phyloP scores from a whole-genome alignment of 331 rosid species.

The Erythrophleum ivorense region DNA sequence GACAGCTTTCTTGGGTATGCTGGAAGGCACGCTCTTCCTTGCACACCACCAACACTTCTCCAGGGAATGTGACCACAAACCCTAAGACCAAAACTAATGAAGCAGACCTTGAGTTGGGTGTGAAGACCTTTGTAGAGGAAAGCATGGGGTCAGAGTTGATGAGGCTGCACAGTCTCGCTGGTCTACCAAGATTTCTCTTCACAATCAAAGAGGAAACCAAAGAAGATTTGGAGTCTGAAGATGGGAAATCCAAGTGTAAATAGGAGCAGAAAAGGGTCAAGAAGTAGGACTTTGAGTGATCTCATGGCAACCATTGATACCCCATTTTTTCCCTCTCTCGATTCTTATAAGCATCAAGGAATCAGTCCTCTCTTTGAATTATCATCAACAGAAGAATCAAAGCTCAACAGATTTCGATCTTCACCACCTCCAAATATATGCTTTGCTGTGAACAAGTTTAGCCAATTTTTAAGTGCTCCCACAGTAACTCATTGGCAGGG shows the following conservation, averaged over 20 bases:
- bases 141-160: constrained; percentile 76
- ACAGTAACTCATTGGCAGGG: no score
- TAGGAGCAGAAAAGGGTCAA: constrained; percentile 55
- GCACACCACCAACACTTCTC: constrained; percentile 23
- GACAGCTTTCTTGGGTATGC: constrained; percentile 52
- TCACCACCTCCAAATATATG: constrained; percentile 78
- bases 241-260: constrained; percentile 56
- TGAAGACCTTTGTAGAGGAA: constrained; percentile 64
- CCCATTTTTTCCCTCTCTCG: constrained; percentile 61
- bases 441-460: no score
- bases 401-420: constrained; percentile 60
- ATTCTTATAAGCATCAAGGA: constrained; percentile 65
- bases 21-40: constrained; percentile 50
- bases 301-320: constrained; percentile 52
- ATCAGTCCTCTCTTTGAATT: constrained; percentile 87
- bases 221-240: constrained; percentile 92
- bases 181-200: constrained; percentile 90
- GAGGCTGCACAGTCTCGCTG: constrained; percentile 87
- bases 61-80: background rate
- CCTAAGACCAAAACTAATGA: constrained; percentile 44
- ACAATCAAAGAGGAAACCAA: constrained; percentile 86
- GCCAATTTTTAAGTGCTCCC: no score
- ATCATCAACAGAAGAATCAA: constrained; percentile 57
- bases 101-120: constrained; percentile 56
- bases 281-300: constrained; percentile 81